Conservation (phyloP, 2,329 filamentous ascomycete genomes). For the Mycocentrospora acerina region DNA sequence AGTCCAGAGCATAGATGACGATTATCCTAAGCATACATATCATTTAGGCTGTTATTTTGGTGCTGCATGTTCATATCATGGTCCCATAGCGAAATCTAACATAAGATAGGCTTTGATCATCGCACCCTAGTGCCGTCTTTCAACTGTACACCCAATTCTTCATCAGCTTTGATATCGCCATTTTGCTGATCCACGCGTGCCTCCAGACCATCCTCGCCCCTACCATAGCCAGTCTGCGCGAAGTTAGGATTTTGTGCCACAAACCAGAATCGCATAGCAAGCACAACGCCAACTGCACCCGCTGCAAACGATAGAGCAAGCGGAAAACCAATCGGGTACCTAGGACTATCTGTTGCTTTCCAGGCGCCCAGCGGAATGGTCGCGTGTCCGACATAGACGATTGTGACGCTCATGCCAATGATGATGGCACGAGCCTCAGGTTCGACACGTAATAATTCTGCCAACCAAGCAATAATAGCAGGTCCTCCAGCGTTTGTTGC, state of each 20-base stretch:
- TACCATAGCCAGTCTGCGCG: slow-evolving; percentile 1
- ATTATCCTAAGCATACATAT: too few species aligned
- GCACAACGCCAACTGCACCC: slow-evolving; percentile 1
- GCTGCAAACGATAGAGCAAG: slow-evolving; percentile 4
- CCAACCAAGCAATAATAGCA: slow-evolving; percentile 11
- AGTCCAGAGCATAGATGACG: too few species aligned
- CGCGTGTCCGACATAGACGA: slow-evolving; percentile 9
- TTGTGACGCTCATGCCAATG: slow-evolving; percentile 8
- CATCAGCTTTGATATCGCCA: too few species aligned
- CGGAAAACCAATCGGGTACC: slow-evolving; percentile 6
- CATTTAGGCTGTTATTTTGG: too few species aligned
- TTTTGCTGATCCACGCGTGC: too few species aligned
- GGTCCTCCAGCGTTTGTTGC: slow-evolving; percentile 8
- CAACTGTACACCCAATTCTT: too few species aligned
- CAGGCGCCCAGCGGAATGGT: slow-evolving; percentile 12
- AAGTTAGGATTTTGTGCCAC: slow-evolving; percentile 1
- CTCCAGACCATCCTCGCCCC: not conserved
- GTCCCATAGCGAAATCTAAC: too few species aligned
- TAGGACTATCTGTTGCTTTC: slow-evolving; percentile 5
- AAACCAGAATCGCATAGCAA: slow-evolving; percentile 9
- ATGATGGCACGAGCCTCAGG: slow-evolving; percentile 13
- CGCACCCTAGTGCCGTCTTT: too few species aligned
- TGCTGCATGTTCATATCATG: too few species aligned
- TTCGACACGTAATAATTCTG: slow-evolving; percentile 9
- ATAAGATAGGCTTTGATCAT: too few species aligned